A percentile compares a stretch with the other conserved stretches of the same genome.
Evolutionary conservation across 345 rosid species (phyloP).

Genomic region (Reutealis trisperma): DNA sequence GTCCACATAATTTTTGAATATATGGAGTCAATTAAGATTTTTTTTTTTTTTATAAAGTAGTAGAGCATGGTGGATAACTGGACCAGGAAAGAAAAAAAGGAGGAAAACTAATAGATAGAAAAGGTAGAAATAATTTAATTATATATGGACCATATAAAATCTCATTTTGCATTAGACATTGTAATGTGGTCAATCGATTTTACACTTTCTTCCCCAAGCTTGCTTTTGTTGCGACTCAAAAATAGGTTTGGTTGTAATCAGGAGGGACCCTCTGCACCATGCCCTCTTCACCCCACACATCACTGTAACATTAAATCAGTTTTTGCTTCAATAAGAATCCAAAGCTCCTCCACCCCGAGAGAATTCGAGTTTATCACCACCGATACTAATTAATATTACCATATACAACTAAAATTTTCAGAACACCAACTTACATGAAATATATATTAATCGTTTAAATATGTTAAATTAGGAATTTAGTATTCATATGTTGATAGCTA

Average conservation of each 20-base stretch:
- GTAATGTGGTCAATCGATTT: not conserved
- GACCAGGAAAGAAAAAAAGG: not conserved
- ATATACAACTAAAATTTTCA: too few species aligned
- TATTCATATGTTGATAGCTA: too few species aligned
- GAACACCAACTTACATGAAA: too few species aligned
- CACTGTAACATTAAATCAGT: not conserved
- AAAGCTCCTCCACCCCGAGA: slow-evolving; percentile 26
- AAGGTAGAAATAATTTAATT: not conserved
- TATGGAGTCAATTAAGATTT: not conserved
- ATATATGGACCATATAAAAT: slow-evolving; percentile 1
- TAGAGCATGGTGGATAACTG: not conserved
- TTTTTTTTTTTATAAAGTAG: not conserved
- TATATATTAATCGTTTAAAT: too few species aligned
- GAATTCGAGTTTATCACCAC: not conserved
- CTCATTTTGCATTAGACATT: not conserved
- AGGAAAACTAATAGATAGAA: not conserved
- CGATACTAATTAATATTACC: too few species aligned
- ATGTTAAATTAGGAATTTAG: too few species aligned
- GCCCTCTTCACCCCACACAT: slow-evolving; percentile 17
- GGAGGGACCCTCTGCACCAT: slow-evolving; percentile 18
- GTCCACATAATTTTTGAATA: not conserved
- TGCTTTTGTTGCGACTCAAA: slow-evolving; percentile 27
- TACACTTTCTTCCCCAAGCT: slow-evolving; percentile 10
- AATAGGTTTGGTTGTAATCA: slow-evolving; percentile 13
- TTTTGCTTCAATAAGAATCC: slow-evolving; percentile 34